These are phyloP conservation scores for Coemansia sp. DNA, from an alignment of 192 early-diverging fungal species.

Conservation along the genomic window DNA sequence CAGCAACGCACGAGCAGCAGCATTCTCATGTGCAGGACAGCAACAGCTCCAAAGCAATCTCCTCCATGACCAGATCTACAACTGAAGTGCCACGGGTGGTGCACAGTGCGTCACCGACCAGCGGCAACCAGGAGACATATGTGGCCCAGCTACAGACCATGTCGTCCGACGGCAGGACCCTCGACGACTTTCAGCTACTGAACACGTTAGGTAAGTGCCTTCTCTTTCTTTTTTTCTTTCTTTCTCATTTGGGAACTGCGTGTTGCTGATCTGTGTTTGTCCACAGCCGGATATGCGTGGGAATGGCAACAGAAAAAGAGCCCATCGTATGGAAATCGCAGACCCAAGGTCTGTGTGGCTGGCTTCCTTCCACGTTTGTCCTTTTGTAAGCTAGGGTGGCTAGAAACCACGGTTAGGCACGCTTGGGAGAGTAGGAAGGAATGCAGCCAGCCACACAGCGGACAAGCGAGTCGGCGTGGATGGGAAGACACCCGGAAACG, in stretches of 20 bases:
- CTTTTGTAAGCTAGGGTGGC: not conserved
- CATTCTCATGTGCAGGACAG: not conserved
- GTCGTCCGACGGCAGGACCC: slow-evolving; percentile 40
- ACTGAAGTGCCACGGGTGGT: not conserved
- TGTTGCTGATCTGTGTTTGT: too few relatives aligned
- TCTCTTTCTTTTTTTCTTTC: not conserved
- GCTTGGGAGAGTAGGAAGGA: too few relatives aligned
- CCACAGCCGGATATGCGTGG: too few relatives aligned
- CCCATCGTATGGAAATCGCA: too few relatives aligned
- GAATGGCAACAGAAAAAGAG: too few relatives aligned
- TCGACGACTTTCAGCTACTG: slow-evolving; percentile 52
- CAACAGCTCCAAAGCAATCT: slow-evolving; percentile 1
- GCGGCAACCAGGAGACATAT: slow-evolving; percentile 4
- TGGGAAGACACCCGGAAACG: too few relatives aligned
- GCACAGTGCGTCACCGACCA: not conserved
- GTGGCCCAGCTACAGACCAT: not conserved
- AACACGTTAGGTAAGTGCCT: slow-evolving; percentile 47
- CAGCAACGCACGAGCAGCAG: slow-evolving; percentile 7
- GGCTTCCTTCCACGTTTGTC: not conserved
- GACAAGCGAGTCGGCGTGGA: too few relatives aligned
- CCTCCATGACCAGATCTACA: not conserved
- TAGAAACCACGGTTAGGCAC: not conserved
- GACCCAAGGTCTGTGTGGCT: not conserved
- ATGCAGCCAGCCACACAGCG: too few relatives aligned
- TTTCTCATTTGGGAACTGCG: not conserved